Percentiles rank a stretch among this genome's conserved stretches.
These are phyloP conservation scores for Candida oleophila DNA, from an alignment of 805 yeast species.

Conservation along the genomic window DNA sequence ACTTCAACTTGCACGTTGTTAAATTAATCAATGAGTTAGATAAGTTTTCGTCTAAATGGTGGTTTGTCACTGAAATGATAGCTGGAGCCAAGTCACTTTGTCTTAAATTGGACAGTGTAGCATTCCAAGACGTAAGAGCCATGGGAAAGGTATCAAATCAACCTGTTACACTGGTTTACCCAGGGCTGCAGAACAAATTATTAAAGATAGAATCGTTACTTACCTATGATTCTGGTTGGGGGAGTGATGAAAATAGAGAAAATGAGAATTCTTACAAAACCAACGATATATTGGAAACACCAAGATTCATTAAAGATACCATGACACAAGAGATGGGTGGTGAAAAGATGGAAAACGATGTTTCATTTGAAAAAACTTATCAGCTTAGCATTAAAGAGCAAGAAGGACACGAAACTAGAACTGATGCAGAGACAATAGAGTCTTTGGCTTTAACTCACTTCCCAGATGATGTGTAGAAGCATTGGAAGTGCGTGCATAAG, in stretches of 20 bases:
- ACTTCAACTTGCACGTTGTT: neutral
- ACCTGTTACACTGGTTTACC: neutral
- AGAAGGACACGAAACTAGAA: neutral
- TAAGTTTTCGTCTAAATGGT: conserved; percentile 11
- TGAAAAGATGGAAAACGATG: neutral
- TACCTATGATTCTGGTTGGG: neutral
- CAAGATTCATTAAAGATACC: neutral
- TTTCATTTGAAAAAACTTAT: too few relatives aligned
- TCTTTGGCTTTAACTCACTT: neutral
- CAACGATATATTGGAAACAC: neutral
- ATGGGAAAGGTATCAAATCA: neutral
- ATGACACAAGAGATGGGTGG: neutral
- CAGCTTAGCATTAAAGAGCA: too few relatives aligned
- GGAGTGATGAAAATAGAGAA: neutral
- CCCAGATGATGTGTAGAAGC: neutral
- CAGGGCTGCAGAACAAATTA: neutral
- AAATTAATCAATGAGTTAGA: conserved; percentile 1
- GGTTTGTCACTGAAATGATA: conserved; percentile 11
- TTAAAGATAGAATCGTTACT: conserved; percentile 3
- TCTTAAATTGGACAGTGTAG: conserved; percentile 4
- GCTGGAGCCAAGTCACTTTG: conserved; percentile 3
- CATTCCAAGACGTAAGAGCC: neutral
- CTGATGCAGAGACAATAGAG: neutral
- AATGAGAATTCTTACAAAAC: neutral
- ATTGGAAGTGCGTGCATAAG: neutral